phyloP scores from a whole-genome alignment of 495 filamentous ascomycete species.

The Thermothielavioides terrestris region DNA sequence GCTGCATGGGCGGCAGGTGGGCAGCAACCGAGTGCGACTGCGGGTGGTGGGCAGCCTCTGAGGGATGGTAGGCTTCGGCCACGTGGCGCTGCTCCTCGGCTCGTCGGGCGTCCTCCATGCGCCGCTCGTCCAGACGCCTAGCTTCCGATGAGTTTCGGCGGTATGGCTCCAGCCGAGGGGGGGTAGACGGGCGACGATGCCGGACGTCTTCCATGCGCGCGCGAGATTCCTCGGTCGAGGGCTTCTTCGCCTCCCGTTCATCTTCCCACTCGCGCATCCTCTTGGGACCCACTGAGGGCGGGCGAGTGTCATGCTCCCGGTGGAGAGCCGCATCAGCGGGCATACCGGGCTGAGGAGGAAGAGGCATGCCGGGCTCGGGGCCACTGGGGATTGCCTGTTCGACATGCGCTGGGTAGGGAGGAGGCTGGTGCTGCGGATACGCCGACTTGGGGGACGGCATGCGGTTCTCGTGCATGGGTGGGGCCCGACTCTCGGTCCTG shows the following conservation, averaged over 20 bases:
- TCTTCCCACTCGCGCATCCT: slow-evolving; percentile 86
- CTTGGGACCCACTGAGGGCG: slow-evolving; percentile 73
- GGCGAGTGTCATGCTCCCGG: slow-evolving; percentile 68
- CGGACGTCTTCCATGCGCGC: slow-evolving; percentile 77
- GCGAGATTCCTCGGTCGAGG: slow-evolving; percentile 76
- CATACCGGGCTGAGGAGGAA: slow-evolving; percentile 61
- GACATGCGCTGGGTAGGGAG: slow-evolving; percentile 61
- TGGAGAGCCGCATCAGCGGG: slow-evolving; percentile 57
- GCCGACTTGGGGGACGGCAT: slow-evolving; percentile 74
- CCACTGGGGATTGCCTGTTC: slow-evolving; percentile 50
- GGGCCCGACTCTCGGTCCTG: slow-evolving; percentile 64
- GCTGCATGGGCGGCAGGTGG: slow-evolving; percentile 60
- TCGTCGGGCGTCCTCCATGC: slow-evolving; percentile 34
- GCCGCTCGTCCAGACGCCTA: slow-evolving; percentile 49
- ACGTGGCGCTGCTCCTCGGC: slow-evolving; percentile 51
- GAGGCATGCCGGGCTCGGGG: slow-evolving; percentile 70
- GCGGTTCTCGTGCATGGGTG: slow-evolving; percentile 71
- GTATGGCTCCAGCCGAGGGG: slow-evolving; percentile 55
- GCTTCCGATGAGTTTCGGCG: slow-evolving; percentile 74
- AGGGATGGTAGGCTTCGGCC: slow-evolving; percentile 77
- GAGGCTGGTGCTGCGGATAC: slow-evolving; percentile 71
- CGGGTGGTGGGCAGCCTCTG: slow-evolving; percentile 83
- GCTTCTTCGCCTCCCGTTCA: slow-evolving; percentile 71
- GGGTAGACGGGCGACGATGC: slow-evolving; percentile 61
- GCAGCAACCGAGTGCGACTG: slow-evolving; percentile 58